Conservation (phyloP, 805 yeast species). For the Komagataella ulmi region DNA sequence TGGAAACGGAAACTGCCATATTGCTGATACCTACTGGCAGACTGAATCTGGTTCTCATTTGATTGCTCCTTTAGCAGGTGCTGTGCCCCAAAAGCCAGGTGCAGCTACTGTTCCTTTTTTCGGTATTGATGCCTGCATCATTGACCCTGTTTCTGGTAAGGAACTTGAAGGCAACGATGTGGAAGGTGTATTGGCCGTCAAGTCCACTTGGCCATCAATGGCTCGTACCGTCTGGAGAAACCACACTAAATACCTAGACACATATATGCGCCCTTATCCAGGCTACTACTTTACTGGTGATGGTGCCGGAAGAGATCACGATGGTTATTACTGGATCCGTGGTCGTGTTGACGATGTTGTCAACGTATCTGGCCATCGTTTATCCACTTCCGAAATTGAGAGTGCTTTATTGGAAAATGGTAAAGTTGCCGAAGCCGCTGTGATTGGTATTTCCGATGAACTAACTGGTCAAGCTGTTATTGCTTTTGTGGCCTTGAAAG, state of each 20-base stretch:
- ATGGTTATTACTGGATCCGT: constrained; percentile 94
- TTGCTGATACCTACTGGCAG: constrained; percentile 97
- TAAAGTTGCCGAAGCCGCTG: constrained; percentile 89
- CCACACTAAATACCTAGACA: constrained; percentile 76
- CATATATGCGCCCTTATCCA: constrained; percentile 86
- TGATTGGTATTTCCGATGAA: constrained; percentile 89
- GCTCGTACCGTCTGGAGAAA: constrained; percentile 91
- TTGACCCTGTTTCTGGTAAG: constrained; percentile 86
- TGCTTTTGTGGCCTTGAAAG: constrained; percentile 83
- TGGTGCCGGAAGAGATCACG: constrained; percentile 95
- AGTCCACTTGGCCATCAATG: constrained; percentile 96
- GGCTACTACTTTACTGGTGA: constrained; percentile 96
- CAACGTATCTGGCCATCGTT: constrained; percentile 93
- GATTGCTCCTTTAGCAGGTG: constrained; percentile 91
- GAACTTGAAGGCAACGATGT: constrained; percentile 80
- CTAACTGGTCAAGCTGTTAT: constrained; percentile 96
- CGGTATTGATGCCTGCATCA: constrained; percentile 81
- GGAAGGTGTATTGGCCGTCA: constrained; percentile 91
- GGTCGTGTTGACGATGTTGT: constrained; percentile 99
- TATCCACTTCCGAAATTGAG: constrained; percentile 97
- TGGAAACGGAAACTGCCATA: constrained; percentile 82
- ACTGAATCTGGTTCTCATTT: constrained; percentile 96
- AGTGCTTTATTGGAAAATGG: constrained; percentile 74
- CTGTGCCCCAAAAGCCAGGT: constrained; percentile 92
- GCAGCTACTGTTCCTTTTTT: constrained; percentile 95